Base-by-base conservation (phyloP, 2,329 filamentous ascomycete genomes). In the Zymoseptoria brevis region DNA sequence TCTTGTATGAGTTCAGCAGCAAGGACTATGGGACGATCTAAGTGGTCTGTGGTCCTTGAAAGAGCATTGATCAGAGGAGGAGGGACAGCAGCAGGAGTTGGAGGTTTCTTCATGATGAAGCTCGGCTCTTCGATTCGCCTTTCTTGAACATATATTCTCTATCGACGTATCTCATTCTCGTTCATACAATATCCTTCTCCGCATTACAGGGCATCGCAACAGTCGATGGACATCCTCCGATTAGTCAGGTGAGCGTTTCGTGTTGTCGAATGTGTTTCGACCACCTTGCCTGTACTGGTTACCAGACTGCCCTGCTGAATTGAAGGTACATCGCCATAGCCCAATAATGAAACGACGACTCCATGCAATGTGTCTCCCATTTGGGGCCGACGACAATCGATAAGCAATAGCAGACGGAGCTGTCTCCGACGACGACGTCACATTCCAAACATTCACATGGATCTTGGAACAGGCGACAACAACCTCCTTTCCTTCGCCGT, bases 11-110 rank as follows among this genome's bases (percentile, higher is more conserved):
- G 21, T 29, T 56, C 4, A 50, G 50, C 35, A 53, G 52, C 26
- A 56, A 59, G 53, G 57, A 59, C 8, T 56, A 55, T 5, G 57
- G 57, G 48, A 52, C 19, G 21, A 55, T 59, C 5, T 59, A 59
- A 50, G 52, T 53, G 53, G 11, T 30, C 19, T 45, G 2, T n/a
- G 6, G 1, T 24, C 2, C 0, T 11, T 11, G 22, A 51, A 11
- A 24, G 19, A 51, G 13, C 5, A 51, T 51, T 51, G 22, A n/a
- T 21, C 8, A 7, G 19, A 22, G 35, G 35, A 45, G 6, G 16
- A 45, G 1, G 35, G 35, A 35, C 30, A 41, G 35, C 35, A 41
- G 11, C 1, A 16, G 35, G 5, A 41, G 35, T 41, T 1, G 4
- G 26, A 29, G 8, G 26, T 8, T 29, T 29, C 22, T 29, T 41